These are phyloP conservation scores for Ormosia semicastrata DNA, from an alignment of 306 rosid species.

Conservation along the genomic window DNA sequence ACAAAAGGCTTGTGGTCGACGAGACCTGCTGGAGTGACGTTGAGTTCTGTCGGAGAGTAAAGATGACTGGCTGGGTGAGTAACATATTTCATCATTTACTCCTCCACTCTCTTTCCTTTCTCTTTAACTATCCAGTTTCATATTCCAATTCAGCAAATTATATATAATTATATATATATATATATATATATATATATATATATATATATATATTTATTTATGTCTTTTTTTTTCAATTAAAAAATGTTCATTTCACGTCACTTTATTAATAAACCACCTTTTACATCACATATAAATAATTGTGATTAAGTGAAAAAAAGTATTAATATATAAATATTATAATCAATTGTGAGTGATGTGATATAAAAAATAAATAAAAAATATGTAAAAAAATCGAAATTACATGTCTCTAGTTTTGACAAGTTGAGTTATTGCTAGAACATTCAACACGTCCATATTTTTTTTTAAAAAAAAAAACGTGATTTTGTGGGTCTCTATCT, in stretches of 20 bases:
- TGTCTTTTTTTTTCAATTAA: neutral
- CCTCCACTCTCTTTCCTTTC: neutral
- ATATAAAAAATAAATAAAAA: no score
- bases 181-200: neutral
- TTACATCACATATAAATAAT: no score
- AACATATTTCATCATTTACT: neutral
- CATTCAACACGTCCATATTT: neutral
- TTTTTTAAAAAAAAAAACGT: neutral
- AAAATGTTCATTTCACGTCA: no score
- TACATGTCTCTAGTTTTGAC: no score
- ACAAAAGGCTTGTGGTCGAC: conserved; percentile 29
- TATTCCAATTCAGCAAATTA: neutral
- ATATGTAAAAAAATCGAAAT: no score
- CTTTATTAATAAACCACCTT: no score
- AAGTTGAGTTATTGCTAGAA: neutral
- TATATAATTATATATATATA: neutral
- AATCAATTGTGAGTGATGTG: no score
- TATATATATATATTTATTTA: neutral
- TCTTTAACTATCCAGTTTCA: neutral
- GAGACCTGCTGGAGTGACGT: conserved; percentile 72
- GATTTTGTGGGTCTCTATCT: neutral
- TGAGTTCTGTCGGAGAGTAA: conserved; percentile 45
- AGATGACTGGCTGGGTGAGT: conserved; percentile 82
- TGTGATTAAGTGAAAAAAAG: no score
- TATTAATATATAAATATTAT: no score